Base-by-base conservation (phyloP, 2,329 filamentous ascomycete genomes). In the Tolypocladium nubicola region DNA sequence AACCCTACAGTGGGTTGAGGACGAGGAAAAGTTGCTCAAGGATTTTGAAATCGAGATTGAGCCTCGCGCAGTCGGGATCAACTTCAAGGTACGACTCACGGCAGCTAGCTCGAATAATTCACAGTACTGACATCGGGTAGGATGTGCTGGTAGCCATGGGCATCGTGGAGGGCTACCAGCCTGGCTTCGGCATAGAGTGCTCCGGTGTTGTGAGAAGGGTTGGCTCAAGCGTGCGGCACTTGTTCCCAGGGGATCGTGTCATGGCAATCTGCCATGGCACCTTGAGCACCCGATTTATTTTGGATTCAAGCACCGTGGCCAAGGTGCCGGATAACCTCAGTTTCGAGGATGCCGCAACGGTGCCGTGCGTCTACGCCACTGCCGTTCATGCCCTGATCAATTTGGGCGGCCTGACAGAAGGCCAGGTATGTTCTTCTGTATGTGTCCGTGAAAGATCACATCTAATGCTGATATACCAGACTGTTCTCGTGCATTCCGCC, bases 241-340 rank as follows among this genome's bases (percentile, higher is more conserved):
- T 73, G 10, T 54, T 57, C 1, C 39, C 64, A 0, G 74, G 74
- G 9, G 72, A 76, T 52, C 66, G 69, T 0, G 73, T 75, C 8
- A 66, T 67, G 30, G 63, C 67, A 54, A 23, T 61, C 56, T 40
- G 33, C 30, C 38, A 55, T 10, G 59, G 61, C 8, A 60, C 56
- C 49, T 66, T 56, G 66, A 68, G 56, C 8, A 71, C 66, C 8
- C 66, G 58, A 53, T 66, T 62, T 33, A 59, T 63, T n/a, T 61
- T 62, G 35, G 60, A 13, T 47, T 47, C 21, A 14, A 30, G 30
- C 21, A 56, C 45, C n/a, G 63, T 65, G 0, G 64, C 60, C 47
- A 63, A 65, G 6, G 71, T 78, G 4, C 71, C 72, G 0, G 65
- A 67, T 5, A 50, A 47, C 21, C 63, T 76, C 59, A 59, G 55